Conservation (phyloP, 1,284 basidiomycete species). For the Puccinia coronata region DNA sequence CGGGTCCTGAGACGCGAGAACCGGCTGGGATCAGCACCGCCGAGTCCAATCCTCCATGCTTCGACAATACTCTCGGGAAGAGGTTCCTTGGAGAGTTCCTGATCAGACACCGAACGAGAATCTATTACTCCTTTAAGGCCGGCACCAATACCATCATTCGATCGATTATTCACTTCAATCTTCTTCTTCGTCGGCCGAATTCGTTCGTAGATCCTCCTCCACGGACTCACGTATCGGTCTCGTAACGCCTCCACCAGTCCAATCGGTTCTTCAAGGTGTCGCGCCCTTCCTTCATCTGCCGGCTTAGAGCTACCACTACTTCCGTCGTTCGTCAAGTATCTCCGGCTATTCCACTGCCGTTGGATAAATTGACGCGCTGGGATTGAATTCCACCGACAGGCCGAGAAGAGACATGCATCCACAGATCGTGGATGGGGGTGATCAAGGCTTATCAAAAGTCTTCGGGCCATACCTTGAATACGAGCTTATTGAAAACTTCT, state of each 20-base stretch:
- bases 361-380: neutral
- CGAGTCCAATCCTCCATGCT: slow-evolving; percentile 29
- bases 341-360: neutral
- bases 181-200: neutral
- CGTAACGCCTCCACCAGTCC: neutral
- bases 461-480: neutral
- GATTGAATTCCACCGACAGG: neutral
- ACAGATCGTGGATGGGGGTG: neutral
- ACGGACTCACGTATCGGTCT: slow-evolving; percentile 20
- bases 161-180: neutral
- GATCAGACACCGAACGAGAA: neutral
- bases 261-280: neutral
- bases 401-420: neutral
- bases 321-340: neutral
- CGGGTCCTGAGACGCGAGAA: slow-evolving; percentile 28
- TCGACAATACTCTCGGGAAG: slow-evolving; percentile 13
- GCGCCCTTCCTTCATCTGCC: neutral
- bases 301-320: neutral
- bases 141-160: too few relatives aligned
- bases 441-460: neutral
- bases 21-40: slow-evolving; percentile 26
- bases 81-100: neutral
- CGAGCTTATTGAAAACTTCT: too few relatives aligned
- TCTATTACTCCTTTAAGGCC: too few relatives aligned
- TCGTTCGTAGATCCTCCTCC: slow-evolving; percentile 4